phyloP scores from a whole-genome alignment of 2,329 filamentous ascomycete species.

The Davidsoniella virescens region DNA sequence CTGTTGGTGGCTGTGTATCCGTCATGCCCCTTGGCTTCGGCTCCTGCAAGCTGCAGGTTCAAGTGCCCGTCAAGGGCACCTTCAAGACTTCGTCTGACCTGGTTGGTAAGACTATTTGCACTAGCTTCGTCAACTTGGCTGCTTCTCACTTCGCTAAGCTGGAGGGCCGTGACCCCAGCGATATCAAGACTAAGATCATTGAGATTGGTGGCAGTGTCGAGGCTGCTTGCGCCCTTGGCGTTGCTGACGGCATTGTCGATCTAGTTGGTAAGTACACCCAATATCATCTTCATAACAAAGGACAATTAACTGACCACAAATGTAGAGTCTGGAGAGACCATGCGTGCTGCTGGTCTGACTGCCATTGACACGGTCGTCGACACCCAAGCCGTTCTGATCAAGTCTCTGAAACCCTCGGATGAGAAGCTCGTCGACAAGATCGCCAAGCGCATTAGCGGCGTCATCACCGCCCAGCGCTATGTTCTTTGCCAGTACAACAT shows the following conservation, averaged over 20 bases:
- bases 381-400: constrained; percentile 78
- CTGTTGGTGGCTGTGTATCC: constrained; percentile 55
- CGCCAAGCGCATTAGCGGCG: constrained; percentile 70
- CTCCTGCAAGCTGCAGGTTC: constrained; percentile 84
- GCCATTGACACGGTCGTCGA: constrained; percentile 88
- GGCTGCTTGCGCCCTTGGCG: constrained; percentile 85
- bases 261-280: constrained; percentile 62
- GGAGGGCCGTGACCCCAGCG: constrained; percentile 35
- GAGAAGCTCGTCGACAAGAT: constrained; percentile 70
- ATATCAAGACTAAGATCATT: constrained; percentile 63
- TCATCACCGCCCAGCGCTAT: constrained; percentile 88
- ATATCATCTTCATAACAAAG: neutral
- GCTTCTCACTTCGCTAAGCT: constrained; percentile 70
- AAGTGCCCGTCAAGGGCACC: constrained; percentile 73
- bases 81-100: constrained; percentile 58
- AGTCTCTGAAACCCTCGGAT: constrained; percentile 71
- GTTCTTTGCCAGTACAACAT: constrained; percentile 97
- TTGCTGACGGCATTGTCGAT: constrained; percentile 94
- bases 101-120: constrained; percentile 84
- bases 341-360: constrained; percentile 87
- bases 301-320: neutral
- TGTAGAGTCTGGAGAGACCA: constrained; percentile 89
- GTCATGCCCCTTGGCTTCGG: constrained; percentile 86
- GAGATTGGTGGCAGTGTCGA: constrained; percentile 94
- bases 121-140: constrained; percentile 79